Percentiles rank a stretch among this genome's conserved stretches.
These are phyloP conservation scores for Cercospora zeae-maydis DNA, from an alignment of 2,329 filamentous ascomycete genomes.

Conservation along the genomic window DNA sequence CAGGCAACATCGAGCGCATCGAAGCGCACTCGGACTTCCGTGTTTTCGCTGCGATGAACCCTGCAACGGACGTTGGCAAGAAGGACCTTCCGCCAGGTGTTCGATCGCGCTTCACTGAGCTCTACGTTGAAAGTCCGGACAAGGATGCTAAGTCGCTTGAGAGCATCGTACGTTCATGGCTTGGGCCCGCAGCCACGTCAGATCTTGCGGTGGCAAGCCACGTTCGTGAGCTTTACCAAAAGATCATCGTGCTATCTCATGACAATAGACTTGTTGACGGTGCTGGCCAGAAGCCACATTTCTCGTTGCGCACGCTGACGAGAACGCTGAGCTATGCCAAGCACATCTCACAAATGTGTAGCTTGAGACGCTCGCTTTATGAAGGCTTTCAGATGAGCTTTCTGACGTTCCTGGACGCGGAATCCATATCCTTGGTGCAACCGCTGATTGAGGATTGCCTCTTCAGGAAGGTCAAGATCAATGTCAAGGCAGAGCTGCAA, in stretches of 20 bases:
- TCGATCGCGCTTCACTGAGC: slow-evolving; percentile 87
- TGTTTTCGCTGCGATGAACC: slow-evolving; percentile 98
- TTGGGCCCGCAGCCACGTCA: slow-evolving; percentile 64
- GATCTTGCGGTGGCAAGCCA: slow-evolving; percentile 73
- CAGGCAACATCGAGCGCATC: slow-evolving; percentile 86
- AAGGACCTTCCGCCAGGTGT: slow-evolving; percentile 86
- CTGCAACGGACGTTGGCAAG: slow-evolving; percentile 95
- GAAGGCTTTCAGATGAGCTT: slow-evolving; percentile 99
- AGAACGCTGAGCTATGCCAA: slow-evolving; percentile 84
- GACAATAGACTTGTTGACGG: slow-evolving; percentile 88
- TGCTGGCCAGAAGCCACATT: slow-evolving; percentile 92
- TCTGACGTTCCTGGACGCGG: slow-evolving; percentile 76
- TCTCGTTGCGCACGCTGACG: slow-evolving; percentile 90
- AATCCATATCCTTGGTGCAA: slow-evolving; percentile 73
- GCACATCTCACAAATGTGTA: slow-evolving; percentile 79
- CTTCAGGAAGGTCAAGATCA: slow-evolving; percentile 62
- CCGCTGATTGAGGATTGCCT: slow-evolving; percentile 79
- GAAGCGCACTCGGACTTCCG: slow-evolving; percentile 88
- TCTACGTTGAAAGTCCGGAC: slow-evolving; percentile 91
- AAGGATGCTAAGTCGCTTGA: slow-evolving; percentile 80
- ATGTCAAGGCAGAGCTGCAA: slow-evolving; percentile 68
- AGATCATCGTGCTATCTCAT: slow-evolving; percentile 76
- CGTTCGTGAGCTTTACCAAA: slow-evolving; percentile 81
- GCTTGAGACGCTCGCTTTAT: slow-evolving; percentile 77
- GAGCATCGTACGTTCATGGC: slow-evolving; percentile 81